phyloP scores from a whole-genome alignment of 768 basidiomycete genomes.

The Termitomyces sp. region DNA sequence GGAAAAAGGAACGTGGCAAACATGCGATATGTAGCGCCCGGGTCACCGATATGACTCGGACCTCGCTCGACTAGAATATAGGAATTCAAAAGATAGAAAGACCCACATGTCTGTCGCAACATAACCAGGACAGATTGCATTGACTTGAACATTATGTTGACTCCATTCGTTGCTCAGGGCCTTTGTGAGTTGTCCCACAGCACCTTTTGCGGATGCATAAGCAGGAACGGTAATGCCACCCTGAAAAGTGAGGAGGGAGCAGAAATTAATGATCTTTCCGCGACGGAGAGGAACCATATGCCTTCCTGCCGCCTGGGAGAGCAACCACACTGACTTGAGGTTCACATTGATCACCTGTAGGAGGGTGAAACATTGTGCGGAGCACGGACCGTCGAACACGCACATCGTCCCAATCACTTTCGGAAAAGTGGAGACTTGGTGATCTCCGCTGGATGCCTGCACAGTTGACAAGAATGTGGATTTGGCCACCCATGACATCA shows the following conservation, averaged over 20 bases:
- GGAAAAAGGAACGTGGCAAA: background rate
- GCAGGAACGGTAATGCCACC: constrained; percentile 78
- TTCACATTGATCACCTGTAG: constrained; percentile 77
- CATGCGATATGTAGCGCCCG: too few relatives aligned
- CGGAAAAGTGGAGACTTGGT: constrained; percentile 57
- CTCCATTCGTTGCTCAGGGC: constrained; percentile 94
- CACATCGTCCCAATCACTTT: constrained; percentile 66
- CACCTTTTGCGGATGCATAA: constrained; percentile 89
- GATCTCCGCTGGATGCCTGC: constrained; percentile 56
- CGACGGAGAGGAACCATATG: constrained; percentile 76
- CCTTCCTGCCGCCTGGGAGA: constrained; percentile 78
- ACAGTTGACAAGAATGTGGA: constrained; percentile 67
- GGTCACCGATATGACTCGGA: background rate
- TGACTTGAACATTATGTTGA: constrained; percentile 80
- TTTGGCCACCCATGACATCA: constrained; percentile 30
- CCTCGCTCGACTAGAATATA: background rate
- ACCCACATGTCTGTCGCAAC: constrained; percentile 83
- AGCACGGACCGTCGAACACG: constrained; percentile 11
- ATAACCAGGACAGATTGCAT: constrained; percentile 85
- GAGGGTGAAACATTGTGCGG: background rate
- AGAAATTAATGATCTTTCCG: constrained; percentile 73
- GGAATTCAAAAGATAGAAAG: background rate
- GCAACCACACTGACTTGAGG: constrained; percentile 81
- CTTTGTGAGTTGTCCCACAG: constrained; percentile 80
- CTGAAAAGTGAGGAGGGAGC: constrained; percentile 55